phyloP scores from a whole-genome alignment of 1,139 yeast genomes.

The Protomyces inouyei region DNA sequence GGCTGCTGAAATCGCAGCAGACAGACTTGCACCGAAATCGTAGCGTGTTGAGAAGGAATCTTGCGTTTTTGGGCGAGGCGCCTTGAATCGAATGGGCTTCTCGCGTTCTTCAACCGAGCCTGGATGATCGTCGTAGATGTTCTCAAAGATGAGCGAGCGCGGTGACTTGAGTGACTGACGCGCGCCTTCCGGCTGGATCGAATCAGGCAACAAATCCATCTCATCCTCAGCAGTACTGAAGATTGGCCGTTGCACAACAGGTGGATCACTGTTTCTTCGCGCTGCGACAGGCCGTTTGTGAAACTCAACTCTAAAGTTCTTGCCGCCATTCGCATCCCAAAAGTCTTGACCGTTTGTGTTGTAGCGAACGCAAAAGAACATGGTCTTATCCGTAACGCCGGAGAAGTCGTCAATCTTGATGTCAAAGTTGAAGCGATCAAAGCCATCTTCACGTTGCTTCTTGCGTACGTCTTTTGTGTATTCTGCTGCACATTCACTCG shows the following conservation, averaged over 20 bases:
- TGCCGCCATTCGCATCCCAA: conserved; percentile 70
- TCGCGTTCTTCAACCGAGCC: conserved; percentile 6
- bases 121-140: conserved; percentile 23
- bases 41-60: conserved; percentile 27
- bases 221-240: conserved; percentile 11
- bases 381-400: conserved; percentile 39
- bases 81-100: conserved; percentile 4
- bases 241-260: conserved; percentile 1
- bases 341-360: conserved; percentile 48
- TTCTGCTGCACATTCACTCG: conserved; percentile 61
- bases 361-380: conserved; percentile 59
- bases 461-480: conserved; percentile 57
- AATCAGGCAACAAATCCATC: conserved; percentile 7
- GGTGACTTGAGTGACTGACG: conserved; percentile 10
- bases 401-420: conserved; percentile 43
- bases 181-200: not conserved
- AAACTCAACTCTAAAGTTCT: conserved; percentile 57
- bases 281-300: conserved; percentile 27
- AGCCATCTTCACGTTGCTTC: conserved; percentile 38
- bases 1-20: conserved; percentile 28
- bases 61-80: not conserved
- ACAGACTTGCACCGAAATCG: conserved; percentile 27
- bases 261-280: conserved; percentile 14
- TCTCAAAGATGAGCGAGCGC: conserved; percentile 21
- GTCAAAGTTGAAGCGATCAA: conserved; percentile 47